Conservation (phyloP, 2,329 filamentous ascomycete species). For the Thelonectria olida region DNA sequence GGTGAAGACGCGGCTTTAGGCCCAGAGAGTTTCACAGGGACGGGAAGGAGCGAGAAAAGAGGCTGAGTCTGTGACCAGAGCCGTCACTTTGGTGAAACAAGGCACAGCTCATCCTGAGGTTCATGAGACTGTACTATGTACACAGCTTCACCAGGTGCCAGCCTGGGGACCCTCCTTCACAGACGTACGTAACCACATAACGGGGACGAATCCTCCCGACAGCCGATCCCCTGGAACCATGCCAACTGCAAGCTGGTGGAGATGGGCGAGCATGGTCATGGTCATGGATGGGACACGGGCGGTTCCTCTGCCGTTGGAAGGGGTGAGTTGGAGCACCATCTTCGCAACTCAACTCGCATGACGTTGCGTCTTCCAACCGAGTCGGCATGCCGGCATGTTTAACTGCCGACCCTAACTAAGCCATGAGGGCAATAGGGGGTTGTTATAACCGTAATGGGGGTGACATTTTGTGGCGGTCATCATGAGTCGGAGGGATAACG, state of each 20-base stretch:
- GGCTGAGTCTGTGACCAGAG: too few species aligned
- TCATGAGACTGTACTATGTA: not conserved
- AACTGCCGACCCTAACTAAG: constrained; percentile 4
- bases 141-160: not conserved
- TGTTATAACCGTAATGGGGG: too few species aligned
- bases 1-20: not conserved
- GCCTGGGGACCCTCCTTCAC: not conserved
- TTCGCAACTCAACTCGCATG: not conserved
- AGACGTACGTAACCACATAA: constrained; percentile 4
- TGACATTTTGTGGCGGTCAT: too few species aligned
- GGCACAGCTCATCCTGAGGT: not conserved
- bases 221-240: not conserved
- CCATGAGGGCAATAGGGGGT: not conserved
- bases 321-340: not conserved
- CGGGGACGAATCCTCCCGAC: constrained; percentile 12
- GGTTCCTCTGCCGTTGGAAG: constrained; percentile 6
- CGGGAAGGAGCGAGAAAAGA: not conserved
- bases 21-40: not conserved
- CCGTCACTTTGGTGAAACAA: not conserved
- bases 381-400: not conserved
- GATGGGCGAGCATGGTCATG: not conserved
- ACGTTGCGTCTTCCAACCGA: constrained; percentile 5
- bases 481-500: too few species aligned
- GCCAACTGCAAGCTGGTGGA: constrained; percentile 6
- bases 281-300: not conserved